A percentile compares a stretch with the other conserved stretches of the same genome.
phyloP scores from a whole-genome alignment of 306 rosid species.

The Acmispon strigosus region DNA sequence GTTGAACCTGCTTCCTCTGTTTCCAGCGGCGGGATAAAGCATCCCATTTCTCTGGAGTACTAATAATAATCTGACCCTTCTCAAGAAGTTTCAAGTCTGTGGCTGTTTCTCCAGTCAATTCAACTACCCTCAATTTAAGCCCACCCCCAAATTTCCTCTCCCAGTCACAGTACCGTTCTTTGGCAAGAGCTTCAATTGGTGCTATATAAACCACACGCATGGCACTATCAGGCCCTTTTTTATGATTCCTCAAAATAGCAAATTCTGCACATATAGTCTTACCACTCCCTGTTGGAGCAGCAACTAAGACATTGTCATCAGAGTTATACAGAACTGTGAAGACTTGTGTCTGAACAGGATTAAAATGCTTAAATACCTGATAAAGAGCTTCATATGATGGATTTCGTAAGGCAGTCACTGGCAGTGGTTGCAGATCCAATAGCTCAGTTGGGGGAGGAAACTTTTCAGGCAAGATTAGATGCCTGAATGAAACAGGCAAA shows the following conservation, averaged over 20 bases:
- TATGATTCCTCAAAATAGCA: slow-evolving; percentile 77
- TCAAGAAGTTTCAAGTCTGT: slow-evolving; percentile 81
- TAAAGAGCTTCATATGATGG: slow-evolving; percentile 76
- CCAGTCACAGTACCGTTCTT: slow-evolving; percentile 83
- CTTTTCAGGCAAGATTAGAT: slow-evolving; percentile 82
- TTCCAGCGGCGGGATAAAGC: slow-evolving; percentile 96
- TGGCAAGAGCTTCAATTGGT: slow-evolving; percentile 83
- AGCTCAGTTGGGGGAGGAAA: slow-evolving; percentile 92
- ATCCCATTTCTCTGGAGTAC: slow-evolving; percentile 98
- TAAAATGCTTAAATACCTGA: slow-evolving; percentile 79
- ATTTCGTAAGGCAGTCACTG: slow-evolving; percentile 80
- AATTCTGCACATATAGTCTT: slow-evolving; percentile 94
- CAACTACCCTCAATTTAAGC: slow-evolving; percentile 64
- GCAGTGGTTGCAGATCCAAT: slow-evolving; percentile 86
- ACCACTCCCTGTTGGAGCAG: slow-evolving; percentile 99
- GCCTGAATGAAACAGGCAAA: slow-evolving; percentile 89
- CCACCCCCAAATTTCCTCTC: slow-evolving; percentile 70
- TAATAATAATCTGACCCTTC: slow-evolving; percentile 78
- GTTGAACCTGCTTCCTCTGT: slow-evolving; percentile 74
- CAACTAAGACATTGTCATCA: slow-evolving; percentile 82
- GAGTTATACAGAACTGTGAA: slow-evolving; percentile 78
- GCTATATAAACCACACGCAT: slow-evolving; percentile 85
- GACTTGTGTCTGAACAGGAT: slow-evolving; percentile 96
- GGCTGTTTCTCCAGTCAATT: slow-evolving; percentile 77
- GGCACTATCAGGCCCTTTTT: slow-evolving; percentile 52